Base-by-base conservation (phyloP, 768 basidiomycete genomes). In the Amanita muscaria region DNA sequence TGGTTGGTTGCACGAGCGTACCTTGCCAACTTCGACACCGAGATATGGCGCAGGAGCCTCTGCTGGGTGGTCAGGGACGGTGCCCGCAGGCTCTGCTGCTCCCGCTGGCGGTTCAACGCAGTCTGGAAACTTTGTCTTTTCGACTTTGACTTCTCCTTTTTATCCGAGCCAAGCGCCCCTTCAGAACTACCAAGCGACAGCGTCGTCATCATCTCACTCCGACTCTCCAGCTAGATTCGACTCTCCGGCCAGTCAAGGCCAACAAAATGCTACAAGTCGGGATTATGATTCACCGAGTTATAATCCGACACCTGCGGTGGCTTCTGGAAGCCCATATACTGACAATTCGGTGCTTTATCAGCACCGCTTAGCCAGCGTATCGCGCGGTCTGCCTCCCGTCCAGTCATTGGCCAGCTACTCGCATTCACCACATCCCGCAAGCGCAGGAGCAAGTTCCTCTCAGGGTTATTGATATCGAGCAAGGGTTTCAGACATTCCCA, bases 141-240 rank as follows among this genome's bases (percentile, higher is more conserved):
- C 74, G 32, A 80, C 79, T 12, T 67, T 79, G 30, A 77, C 60
- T 49, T 68, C 77, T 7, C 72, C 79, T 9, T 80, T 77, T 61
- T 76, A 68, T 57, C 79, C 79, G 16, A 50, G 52, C 33, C 62
- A 64, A 42, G 56, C 57, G 39, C 57, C 62, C 45, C 29, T 62
- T 5, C 60, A 65, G 41, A 55, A 61, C 18, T 54, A 55, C 64
- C 42, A 51, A 52, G 18, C 53, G 40, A 39, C 47, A 46, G 37
- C 41, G 15, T 15, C 50, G 2, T 40, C 52, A 5, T 54, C 67
- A 22, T 55, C 61, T 14, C 51, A 58, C 18, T 41, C 59, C 14
- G 50, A 52, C 40, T 40, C 59, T 32, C 47, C 56, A 23, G 57
- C 59, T 39, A 62, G 57, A 25, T 73, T 60, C 50, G 50, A 40